Percentiles rank a stretch among this genome's conserved stretches.
phyloP scores from a whole-genome alignment of 257 asterid genomes.

The Jasminum sambac region DNA sequence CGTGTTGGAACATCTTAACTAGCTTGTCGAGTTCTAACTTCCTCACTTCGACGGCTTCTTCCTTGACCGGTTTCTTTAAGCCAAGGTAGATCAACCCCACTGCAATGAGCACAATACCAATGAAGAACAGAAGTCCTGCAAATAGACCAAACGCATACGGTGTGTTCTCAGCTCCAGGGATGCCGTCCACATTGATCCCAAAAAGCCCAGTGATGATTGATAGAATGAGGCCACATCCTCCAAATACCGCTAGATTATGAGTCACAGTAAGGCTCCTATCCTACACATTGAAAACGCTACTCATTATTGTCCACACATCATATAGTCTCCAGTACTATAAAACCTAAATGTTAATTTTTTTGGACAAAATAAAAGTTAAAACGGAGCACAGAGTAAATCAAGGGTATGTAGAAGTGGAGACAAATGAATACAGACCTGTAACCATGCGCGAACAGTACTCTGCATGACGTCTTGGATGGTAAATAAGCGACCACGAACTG shows the following conservation, averaged over 20 bases:
- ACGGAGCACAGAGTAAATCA: neutral
- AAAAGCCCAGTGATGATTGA: slow-evolving; percentile 84
- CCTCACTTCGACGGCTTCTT: slow-evolving; percentile 77
- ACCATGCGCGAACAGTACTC: slow-evolving; percentile 91
- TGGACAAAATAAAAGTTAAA: neutral
- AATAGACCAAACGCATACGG: slow-evolving; percentile 90
- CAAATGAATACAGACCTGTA: slow-evolving; percentile 60
- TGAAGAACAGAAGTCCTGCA: slow-evolving; percentile 58
- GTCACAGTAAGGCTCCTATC: slow-evolving; percentile 89
- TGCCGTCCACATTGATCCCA: slow-evolving; percentile 96
- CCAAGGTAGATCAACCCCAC: slow-evolving; percentile 84
- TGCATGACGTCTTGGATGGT: slow-evolving; percentile 99
- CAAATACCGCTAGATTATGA: slow-evolving; percentile 89
- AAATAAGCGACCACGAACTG: slow-evolving; percentile 91
- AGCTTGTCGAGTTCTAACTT: slow-evolving; percentile 75
- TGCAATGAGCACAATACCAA: slow-evolving; percentile 59
- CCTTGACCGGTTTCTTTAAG: slow-evolving; percentile 62
- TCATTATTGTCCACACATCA: no score
- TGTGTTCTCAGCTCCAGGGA: slow-evolving; percentile 71
- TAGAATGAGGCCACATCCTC: slow-evolving; percentile 94
- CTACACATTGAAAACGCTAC: slow-evolving; percentile 26
- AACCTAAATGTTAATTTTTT: no score
- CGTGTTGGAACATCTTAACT: slow-evolving; percentile 87
- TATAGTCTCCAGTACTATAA: no score
- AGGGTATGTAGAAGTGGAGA: neutral